Base-by-base conservation (phyloP, 2,329 filamentous ascomycete species). In the Colletotrichum endophyticum region DNA sequence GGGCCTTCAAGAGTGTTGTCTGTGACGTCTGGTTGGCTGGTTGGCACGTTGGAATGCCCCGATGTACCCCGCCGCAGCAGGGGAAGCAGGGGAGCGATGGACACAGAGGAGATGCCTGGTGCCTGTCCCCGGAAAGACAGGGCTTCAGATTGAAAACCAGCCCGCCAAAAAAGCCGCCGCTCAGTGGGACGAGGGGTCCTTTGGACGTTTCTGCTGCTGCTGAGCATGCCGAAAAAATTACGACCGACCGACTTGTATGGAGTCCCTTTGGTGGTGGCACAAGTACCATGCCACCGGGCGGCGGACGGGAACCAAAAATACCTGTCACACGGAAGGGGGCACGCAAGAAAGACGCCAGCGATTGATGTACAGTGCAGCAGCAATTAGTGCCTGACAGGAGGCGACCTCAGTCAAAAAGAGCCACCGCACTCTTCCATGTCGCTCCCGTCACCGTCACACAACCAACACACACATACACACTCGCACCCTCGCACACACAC, bases 321-420 rank as follows among this genome's bases (percentile, higher is more conserved):
- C 73, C 70, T 76, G 70, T 34, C 30, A 76, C 70, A 73, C 70
- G 22, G 27, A 44, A 57, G 49, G 68, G 57, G 32, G 49, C 28
- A 53, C 68, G 62, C 68, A 57, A 34, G 68, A 66, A 56, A 53
- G 22, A 53, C 68, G 62, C 68, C 72, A 64, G 49, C 28, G 73
- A 75, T 75, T 75, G 62, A 67, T 62, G 73, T 72, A 72, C 73
- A 75, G 70, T 75, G 30, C 56, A 57, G 62, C 22, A 34, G 44
- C 32, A 25, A 66, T 53, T 66, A 27, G 59, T 62, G 28, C 53
- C 67, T 39, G 22, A 69, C 53, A 36, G 66, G 49, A 64, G n/a
- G 27, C 56, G 28, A 62, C 34, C 34, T 36, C 25, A 22, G 28
- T 62, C 59, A 62, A 62, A 62, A 62, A 62, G 27, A 62, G 59